Evolutionary conservation across 768 basidiomycete genomes (phyloP), one percentile per base, ranked within the genome.

Genomic region (Russula earlei): DNA sequence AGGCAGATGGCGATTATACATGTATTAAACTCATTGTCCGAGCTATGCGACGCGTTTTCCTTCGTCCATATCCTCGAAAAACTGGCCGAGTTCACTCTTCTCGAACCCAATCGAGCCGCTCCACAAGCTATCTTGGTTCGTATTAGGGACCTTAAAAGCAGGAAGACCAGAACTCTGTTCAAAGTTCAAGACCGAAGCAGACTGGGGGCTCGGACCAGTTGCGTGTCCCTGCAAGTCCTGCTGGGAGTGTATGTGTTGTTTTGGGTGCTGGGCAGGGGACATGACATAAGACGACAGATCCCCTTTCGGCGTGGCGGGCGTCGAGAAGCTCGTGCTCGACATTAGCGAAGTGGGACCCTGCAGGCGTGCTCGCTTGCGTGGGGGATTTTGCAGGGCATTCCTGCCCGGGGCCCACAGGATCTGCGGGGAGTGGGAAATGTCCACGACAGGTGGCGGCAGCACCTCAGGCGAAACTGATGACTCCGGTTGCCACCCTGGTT

Each of bases 21-120:
- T 47, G 38, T 33, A 47, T 34, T 57, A 52, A 29, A 52, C 9
- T 58, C 52, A 58, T 25, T 58, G 57, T 54, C 52, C 52, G 19
- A 58, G 19, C 20, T 54, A 36, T 27, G 57, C 47, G 22, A 53
- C 57, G 29, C 52, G 57, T 27, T 58, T 54, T 24, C 52, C 57
- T 33, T 58, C 57, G 52, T 58, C 52, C 69, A 87, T 75, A 43
- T 78, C 83, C 57, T 86, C 82, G 69, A 88, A 69, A 65, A 80
- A 79, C 56, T 75, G 74, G 38, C 71, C 74, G 84, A 87, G 89
- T 69, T 89, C 87, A 38, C 82, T 80, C 61, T 85, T 83, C 54
- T 80, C 85, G 65, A 90, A 85, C 17, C 84, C 84, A 48, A 83
- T 77, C 36, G 82, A 78, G 15, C 85, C 77, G 41, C 85, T 85